Percentiles rank a stretch among this genome's conserved stretches.
phyloP scores from a whole-genome alignment of 805 yeast species.

The Zygotorulaspora florentina region DNA sequence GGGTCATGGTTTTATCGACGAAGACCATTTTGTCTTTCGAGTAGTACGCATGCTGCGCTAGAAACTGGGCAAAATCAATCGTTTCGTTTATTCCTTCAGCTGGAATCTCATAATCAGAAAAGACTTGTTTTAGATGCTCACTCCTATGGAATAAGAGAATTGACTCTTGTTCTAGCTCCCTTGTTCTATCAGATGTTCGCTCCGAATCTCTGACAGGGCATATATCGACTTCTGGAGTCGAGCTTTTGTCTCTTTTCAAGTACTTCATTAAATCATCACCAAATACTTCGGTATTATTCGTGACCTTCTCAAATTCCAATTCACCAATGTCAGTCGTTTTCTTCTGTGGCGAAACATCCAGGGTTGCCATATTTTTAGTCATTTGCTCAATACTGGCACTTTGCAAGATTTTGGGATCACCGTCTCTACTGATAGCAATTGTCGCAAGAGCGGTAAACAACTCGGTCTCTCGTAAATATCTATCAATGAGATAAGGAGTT shows the following conservation, averaged over 20 bases:
- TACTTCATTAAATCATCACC: conserved; percentile 28
- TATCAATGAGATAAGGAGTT: conserved; percentile 66
- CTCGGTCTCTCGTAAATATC: conserved; percentile 56
- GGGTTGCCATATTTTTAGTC: conserved; percentile 8
- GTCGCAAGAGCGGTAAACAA: conserved; percentile 44
- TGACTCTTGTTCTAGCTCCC: conserved; percentile 27
- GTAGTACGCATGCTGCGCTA: conserved; percentile 17
- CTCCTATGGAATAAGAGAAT: conserved; percentile 19
- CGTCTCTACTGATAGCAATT: conserved; percentile 14
- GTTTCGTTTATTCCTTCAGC: conserved; percentile 16
- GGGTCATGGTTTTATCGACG: conserved; percentile 11
- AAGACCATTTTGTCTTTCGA: conserved; percentile 12
- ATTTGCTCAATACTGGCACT: conserved; percentile 16
- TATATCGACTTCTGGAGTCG: not conserved
- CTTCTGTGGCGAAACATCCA: conserved; percentile 7
- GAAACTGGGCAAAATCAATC: conserved; percentile 17
- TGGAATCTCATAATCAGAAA: conserved; percentile 29
- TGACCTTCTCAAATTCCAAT: conserved; percentile 31
- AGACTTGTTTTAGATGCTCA: conserved; percentile 21
- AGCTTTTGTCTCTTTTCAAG: conserved; percentile 17
- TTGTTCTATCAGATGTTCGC: conserved; percentile 9
- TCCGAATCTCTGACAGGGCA: not conserved
- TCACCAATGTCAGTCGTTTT: conserved; percentile 26
- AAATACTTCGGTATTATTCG: conserved; percentile 31
- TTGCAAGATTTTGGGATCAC: conserved; percentile 8